Evolutionary conservation across 163 green algal genomes (phyloP).

Genomic region (Prototheca wickerhamii): DNA sequence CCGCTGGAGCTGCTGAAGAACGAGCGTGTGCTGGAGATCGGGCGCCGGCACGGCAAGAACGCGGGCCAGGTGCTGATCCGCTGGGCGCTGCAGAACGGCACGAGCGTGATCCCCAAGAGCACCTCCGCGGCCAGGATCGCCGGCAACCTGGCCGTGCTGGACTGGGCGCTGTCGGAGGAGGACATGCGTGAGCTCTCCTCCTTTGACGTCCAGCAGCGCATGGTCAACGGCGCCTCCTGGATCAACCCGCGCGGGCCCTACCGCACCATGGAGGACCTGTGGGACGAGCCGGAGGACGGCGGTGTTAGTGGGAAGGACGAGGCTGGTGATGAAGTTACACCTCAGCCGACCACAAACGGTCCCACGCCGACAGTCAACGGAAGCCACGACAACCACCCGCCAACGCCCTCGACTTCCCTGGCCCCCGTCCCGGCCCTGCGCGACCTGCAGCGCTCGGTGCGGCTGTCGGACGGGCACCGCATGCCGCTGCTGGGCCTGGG

Average conservation of each 20-base stretch:
- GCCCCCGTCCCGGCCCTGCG: too few species aligned
- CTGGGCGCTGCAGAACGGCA: slow-evolving; percentile 79
- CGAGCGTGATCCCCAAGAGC: slow-evolving; percentile 66
- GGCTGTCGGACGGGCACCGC: neutral
- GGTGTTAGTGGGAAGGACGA: neutral
- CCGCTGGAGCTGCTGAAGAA: slow-evolving; percentile 39
- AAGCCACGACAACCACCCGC: neutral
- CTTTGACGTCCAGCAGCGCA: slow-evolving; percentile 42
- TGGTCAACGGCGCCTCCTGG: slow-evolving; percentile 40
- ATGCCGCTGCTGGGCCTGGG: slow-evolving; percentile 54
- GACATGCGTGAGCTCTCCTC: slow-evolving; percentile 33
- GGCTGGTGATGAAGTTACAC: neutral
- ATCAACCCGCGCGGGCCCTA: slow-evolving; percentile 35
- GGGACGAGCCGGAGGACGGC: slow-evolving; percentile 24
- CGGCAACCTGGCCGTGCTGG: slow-evolving; percentile 49
- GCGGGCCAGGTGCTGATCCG: slow-evolving; percentile 61
- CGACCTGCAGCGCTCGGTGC: neutral
- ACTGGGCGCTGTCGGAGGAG: slow-evolving; percentile 40
- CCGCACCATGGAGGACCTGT: slow-evolving; percentile 30
- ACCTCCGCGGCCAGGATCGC: slow-evolving; percentile 23
- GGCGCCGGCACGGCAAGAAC: slow-evolving; percentile 39
- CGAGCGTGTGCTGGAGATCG: slow-evolving; percentile 37
- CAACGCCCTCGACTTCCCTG: too few species aligned
- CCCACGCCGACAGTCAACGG: neutral
- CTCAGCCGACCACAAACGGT: too few species aligned